Percentiles rank a stretch among this genome's conserved stretches.
Conservation (phyloP, 176 grass and related monocot species). For the Musa beccarii region DNA sequence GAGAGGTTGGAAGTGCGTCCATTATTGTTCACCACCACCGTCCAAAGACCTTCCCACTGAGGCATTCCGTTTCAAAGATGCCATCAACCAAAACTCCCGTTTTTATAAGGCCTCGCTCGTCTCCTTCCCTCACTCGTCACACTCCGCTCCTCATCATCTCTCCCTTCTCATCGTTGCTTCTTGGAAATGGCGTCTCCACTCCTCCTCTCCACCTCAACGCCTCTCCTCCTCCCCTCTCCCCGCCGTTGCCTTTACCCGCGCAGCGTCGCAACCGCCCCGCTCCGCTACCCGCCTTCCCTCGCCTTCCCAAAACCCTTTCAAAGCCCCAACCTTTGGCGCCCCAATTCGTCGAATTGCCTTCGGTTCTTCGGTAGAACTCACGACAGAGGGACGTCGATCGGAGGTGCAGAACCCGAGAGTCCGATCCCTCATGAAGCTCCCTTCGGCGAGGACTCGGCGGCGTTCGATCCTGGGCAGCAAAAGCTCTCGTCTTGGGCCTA, state of each 20-base stretch:
- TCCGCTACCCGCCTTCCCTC: not conserved
- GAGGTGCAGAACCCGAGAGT: slow-evolving; percentile 23
- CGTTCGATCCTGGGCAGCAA: slow-evolving; percentile 59
- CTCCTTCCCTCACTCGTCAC: not conserved
- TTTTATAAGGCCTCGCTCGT: not conserved
- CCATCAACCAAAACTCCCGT: not conserved
- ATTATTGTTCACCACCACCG: no score
- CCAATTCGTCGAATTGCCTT: not conserved
- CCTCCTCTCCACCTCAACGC: slow-evolving; percentile 17
- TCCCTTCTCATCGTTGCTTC: no score
- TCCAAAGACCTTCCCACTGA: no score
- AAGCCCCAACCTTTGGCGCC: not conserved
- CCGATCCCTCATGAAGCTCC: slow-evolving; percentile 10
- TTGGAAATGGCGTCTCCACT: slow-evolving; percentile 16
- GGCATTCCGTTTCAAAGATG: not conserved
- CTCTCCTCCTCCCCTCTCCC: slow-evolving; percentile 8
- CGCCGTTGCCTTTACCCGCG: not conserved
- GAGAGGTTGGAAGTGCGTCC: not conserved
- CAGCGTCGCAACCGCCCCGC: not conserved
- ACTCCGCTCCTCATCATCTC: not conserved
- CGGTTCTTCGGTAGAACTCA: slow-evolving; percentile 4
- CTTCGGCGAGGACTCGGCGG: slow-evolving; percentile 68
- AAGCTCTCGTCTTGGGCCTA: slow-evolving; percentile 66
- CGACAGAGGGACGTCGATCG: slow-evolving; percentile 29
- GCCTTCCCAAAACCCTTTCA: slow-evolving; percentile 2